Conservation (phyloP, 495 filamentous ascomycete species). For the Penicillium verhagenii region DNA sequence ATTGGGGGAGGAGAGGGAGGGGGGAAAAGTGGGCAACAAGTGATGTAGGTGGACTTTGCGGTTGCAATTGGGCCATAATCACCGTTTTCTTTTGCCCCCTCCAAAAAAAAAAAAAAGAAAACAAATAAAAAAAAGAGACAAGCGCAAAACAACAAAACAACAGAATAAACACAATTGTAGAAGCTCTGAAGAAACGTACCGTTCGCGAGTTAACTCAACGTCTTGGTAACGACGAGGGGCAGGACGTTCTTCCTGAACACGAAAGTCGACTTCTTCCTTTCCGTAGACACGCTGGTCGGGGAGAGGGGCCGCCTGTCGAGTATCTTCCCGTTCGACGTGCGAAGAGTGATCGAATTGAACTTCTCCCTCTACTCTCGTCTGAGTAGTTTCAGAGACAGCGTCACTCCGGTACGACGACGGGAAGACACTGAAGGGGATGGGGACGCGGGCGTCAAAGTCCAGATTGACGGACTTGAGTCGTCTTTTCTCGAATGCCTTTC, state of each 20-base stretch:
- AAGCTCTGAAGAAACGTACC: conserved; percentile 45
- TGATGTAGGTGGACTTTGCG: background rate
- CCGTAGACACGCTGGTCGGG: conserved; percentile 65
- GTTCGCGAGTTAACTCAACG: conserved; percentile 56
- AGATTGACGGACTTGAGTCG: conserved; percentile 88
- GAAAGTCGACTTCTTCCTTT: conserved; percentile 80
- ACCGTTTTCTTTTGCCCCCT: too few relatives aligned
- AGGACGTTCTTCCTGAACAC: conserved; percentile 52
- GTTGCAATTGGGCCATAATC: conserved; percentile 1
- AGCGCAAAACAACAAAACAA: conserved; percentile 12
- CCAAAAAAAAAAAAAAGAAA: conserved; percentile 1
- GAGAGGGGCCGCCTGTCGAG: conserved; percentile 64
- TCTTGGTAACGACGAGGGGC: conserved; percentile 28
- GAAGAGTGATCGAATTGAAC: conserved; percentile 73
- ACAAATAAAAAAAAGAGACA: background rate
- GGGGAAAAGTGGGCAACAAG: background rate
- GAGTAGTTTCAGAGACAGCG: conserved; percentile 76
- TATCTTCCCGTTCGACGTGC: conserved; percentile 94
- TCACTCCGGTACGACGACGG: conserved; percentile 95
- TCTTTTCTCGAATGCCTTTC: conserved; percentile 93
- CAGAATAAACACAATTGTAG: background rate
- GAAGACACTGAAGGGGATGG: conserved; percentile 99
- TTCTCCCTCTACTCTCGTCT: conserved; percentile 84
- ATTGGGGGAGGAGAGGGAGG: too few relatives aligned
- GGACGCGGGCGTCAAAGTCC: conserved; percentile 99